phyloP scores from a whole-genome alignment of 768 basidiomycete species.

The Lactifluus hygrophoroides region DNA sequence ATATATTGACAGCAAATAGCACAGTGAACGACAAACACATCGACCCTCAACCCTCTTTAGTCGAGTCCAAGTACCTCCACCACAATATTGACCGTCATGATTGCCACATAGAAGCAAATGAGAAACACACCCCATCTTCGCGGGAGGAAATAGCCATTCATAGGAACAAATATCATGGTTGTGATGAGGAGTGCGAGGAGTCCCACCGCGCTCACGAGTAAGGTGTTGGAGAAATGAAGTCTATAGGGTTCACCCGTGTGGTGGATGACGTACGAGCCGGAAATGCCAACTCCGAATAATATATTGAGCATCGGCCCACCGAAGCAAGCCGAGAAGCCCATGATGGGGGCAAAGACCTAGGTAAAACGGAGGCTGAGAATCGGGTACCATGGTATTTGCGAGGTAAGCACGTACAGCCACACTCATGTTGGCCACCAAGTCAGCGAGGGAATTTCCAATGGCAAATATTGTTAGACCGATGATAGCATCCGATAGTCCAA shows the following conservation, averaged over 20 bases:
- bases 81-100: constrained; percentile 73
- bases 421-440: constrained; percentile 94
- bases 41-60: not conserved
- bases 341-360: constrained; percentile 79
- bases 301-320: constrained; percentile 92
- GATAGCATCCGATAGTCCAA: constrained; percentile 94
- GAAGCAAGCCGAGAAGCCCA: constrained; percentile 95
- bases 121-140: constrained; percentile 76
- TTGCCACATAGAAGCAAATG: constrained; percentile 58
- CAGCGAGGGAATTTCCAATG: constrained; percentile 91
- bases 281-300: constrained; percentile 83
- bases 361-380: not conserved
- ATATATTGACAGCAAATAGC: not conserved
- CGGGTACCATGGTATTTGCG: not conserved
- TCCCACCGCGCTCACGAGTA: constrained; percentile 77
- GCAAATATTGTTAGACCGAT: constrained; percentile 96
- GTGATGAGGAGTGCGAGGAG: constrained; percentile 65
- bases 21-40: constrained; percentile 1
- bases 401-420: constrained; percentile 56
- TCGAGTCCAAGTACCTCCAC: constrained; percentile 50
- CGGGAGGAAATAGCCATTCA: constrained; percentile 75
- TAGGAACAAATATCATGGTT: constrained; percentile 78
- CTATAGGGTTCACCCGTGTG: constrained; percentile 52
- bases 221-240: constrained; percentile 74
- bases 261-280: constrained; percentile 77